Conservation (phyloP, 2,329 filamentous ascomycete genomes). For the Hymenoscyphus fraxineus region DNA sequence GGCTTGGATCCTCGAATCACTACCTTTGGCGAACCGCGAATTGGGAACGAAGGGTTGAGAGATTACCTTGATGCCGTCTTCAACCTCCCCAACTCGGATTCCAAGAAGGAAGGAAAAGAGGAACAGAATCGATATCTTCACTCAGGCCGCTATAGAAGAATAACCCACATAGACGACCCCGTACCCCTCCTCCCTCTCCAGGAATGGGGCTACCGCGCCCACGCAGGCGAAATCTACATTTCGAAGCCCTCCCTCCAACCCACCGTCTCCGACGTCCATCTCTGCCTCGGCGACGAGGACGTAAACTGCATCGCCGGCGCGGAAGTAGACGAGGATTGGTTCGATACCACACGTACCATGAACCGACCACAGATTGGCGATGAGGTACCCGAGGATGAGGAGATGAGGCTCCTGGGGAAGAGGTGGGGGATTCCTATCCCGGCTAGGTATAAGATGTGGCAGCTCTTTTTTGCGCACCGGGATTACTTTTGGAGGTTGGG, state of each 20-base stretch:
- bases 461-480: constrained; percentile 86
- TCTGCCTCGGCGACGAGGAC: constrained; percentile 62
- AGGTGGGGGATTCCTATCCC: constrained; percentile 30
- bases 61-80: constrained; percentile 54
- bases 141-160: constrained; percentile 56
- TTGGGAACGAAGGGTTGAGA: constrained; percentile 56
- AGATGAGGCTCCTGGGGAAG: constrained; percentile 20
- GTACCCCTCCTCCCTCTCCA: constrained; percentile 78
- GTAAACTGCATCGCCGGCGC: constrained; percentile 61
- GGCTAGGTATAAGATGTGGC: constrained; percentile 72
- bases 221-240: constrained; percentile 86
- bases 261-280: constrained; percentile 58
- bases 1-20: constrained; percentile 76
- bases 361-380: constrained; percentile 24
- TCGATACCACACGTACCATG: constrained; percentile 7
- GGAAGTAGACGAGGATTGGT: constrained; percentile 17
- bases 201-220: constrained; percentile 83
- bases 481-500: constrained; percentile 97
- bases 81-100: constrained; percentile 14
- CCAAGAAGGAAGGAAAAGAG: background rate
- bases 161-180: constrained; percentile 82
- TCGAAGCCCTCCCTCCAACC: constrained; percentile 67
- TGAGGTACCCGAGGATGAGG: constrained; percentile 42
- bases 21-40: constrained; percentile 84
- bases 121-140: background rate